These are phyloP conservation scores for Rhizopogon roseolus DNA, from an alignment of 768 basidiomycete genomes.

Conservation along the genomic window DNA sequence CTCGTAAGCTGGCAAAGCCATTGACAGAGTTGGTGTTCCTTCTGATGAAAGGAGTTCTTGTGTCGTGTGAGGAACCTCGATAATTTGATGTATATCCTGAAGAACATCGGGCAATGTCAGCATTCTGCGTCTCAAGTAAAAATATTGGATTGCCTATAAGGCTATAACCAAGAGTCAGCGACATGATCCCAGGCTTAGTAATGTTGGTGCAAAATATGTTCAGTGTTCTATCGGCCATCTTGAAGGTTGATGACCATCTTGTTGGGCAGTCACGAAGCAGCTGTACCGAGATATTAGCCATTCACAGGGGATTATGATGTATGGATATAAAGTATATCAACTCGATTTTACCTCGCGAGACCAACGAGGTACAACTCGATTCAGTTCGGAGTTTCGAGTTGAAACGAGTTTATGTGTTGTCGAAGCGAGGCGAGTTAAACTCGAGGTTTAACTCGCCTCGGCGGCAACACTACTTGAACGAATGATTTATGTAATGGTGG, in stretches of 20 bases:
- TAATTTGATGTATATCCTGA: slow-evolving; percentile 24
- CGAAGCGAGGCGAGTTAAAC: too few relatives aligned
- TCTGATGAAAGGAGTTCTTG: slow-evolving; percentile 32
- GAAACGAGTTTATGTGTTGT: too few relatives aligned
- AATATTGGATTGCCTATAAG: slow-evolving; percentile 4
- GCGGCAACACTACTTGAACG: too few relatives aligned
- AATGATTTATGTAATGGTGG: too few relatives aligned
- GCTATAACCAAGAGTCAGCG: slow-evolving; percentile 1
- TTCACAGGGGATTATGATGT: too few relatives aligned
- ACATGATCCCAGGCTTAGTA: slow-evolving; percentile 8
- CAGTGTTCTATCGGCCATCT: slow-evolving; percentile 31
- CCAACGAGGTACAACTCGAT: too few relatives aligned
- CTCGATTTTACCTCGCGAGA: too few relatives aligned
- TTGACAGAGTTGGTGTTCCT: slow-evolving; percentile 28
- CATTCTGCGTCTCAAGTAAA: not conserved
- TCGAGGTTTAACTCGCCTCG: too few relatives aligned
- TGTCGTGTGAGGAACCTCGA: slow-evolving; percentile 21
- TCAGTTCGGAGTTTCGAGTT: too few relatives aligned
- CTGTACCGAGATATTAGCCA: too few relatives aligned
- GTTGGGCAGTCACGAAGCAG: slow-evolving; percentile 13
- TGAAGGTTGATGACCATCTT: slow-evolving; percentile 20
- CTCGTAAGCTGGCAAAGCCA: slow-evolving; percentile 29
- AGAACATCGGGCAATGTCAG: slow-evolving; percentile 7
- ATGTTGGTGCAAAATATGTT: slow-evolving; percentile 4
- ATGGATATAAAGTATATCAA: too few relatives aligned